Evolutionary conservation across 768 basidiomycete species (phyloP).

Genomic region (Mycena epipterygia): DNA sequence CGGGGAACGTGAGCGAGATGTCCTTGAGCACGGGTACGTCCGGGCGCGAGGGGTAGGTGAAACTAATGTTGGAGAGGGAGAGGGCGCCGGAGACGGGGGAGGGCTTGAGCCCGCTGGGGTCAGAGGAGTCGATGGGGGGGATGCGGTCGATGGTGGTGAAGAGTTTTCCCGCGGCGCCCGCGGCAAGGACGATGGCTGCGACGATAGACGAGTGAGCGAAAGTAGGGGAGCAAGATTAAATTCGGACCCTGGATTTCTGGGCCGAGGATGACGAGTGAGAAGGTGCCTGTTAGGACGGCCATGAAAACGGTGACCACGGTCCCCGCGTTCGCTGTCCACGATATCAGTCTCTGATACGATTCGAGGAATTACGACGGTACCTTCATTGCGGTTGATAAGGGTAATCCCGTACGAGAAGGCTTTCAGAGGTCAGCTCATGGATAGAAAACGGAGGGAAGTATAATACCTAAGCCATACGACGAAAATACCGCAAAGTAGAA

Average conservation of each 20-base stretch:
- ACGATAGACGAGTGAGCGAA: neutral
- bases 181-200: slow-evolving; percentile 79
- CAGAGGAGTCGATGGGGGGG: slow-evolving; percentile 87
- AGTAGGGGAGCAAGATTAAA: neutral
- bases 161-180: slow-evolving; percentile 89
- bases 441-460: too few relatives aligned
- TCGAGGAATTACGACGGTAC: neutral
- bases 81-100: slow-evolving; percentile 78
- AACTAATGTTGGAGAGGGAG: slow-evolving; percentile 76
- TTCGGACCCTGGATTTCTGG: slow-evolving; percentile 85
- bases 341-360: neutral
- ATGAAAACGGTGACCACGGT: slow-evolving; percentile 86
- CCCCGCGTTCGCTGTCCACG: slow-evolving; percentile 20
- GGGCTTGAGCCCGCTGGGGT: slow-evolving; percentile 75
- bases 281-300: slow-evolving; percentile 89
- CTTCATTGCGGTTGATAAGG: slow-evolving; percentile 71
- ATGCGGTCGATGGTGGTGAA: slow-evolving; percentile 90
- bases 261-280: slow-evolving; percentile 86
- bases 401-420: slow-evolving; percentile 93
- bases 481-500: slow-evolving; percentile 90
- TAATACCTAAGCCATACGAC: slow-evolving; percentile 74
- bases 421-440: slow-evolving; percentile 39
- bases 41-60: slow-evolving; percentile 88
- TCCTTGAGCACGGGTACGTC: slow-evolving; percentile 84
- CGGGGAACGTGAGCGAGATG: slow-evolving; percentile 73